phyloP scores from a whole-genome alignment of 441 rosid genomes.

The Arabidopsis lyrata region DNA sequence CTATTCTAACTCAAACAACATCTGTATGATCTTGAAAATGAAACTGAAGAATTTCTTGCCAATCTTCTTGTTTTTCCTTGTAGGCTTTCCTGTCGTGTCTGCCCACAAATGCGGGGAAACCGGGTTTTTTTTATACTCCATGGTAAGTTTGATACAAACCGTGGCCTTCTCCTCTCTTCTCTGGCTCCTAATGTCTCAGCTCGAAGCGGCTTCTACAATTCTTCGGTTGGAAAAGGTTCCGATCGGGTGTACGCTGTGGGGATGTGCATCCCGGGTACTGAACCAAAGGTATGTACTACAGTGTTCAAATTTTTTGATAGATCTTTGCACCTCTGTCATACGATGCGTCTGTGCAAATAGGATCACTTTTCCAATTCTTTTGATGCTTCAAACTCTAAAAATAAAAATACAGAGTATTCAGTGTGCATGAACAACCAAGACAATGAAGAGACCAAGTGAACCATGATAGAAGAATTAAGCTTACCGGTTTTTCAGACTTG shows the following conservation, averaged over 20 bases:
- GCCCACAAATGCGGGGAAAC: constrained; percentile 17
- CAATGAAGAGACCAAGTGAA: too few relatives aligned
- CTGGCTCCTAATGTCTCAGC: constrained; percentile 39
- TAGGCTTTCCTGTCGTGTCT: constrained; percentile 15
- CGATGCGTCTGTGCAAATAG: too few relatives aligned
- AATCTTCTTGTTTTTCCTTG: constrained; percentile 3
- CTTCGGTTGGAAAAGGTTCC: constrained; percentile 29
- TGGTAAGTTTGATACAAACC: constrained; percentile 47
- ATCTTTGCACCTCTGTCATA: too few relatives aligned
- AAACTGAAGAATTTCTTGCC: constrained; percentile 33
- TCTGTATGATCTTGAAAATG: constrained; percentile 17
- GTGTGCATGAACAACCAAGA: too few relatives aligned
- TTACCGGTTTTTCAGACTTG: too few relatives aligned
- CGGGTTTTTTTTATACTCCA: constrained; percentile 39
- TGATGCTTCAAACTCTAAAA: too few relatives aligned
- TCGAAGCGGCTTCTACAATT: constrained; percentile 31
- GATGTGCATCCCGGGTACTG: constrained; percentile 50
- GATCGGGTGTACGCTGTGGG: constrained; percentile 33
- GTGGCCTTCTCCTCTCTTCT: constrained; percentile 43
- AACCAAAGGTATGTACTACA: too few relatives aligned
- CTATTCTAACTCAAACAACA: not conserved
- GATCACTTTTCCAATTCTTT: too few relatives aligned
- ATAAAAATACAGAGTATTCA: too few relatives aligned
- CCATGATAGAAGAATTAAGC: too few relatives aligned
- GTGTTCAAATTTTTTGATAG: too few relatives aligned